Conservation (phyloP, 164 flowering plant genomes). For the Akebia trifoliata region DNA sequence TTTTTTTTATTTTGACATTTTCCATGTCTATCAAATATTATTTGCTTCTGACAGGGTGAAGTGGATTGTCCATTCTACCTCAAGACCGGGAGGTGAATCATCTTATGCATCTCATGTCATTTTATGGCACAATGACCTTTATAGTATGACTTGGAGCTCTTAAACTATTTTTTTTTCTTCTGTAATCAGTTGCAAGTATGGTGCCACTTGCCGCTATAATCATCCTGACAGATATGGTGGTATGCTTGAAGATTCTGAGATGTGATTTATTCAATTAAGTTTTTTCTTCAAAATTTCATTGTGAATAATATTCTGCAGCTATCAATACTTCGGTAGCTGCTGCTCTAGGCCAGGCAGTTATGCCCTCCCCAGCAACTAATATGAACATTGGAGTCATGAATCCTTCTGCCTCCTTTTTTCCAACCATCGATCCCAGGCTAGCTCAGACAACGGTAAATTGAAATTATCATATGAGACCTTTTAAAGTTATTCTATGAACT, state of each 20-base stretch:
- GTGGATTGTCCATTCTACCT: conserved; percentile 91
- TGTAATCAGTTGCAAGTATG: conserved; percentile 82
- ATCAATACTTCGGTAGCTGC: conserved; percentile 42
- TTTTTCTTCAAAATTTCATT: background rate
- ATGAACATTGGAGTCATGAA: conserved; percentile 47
- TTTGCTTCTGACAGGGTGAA: conserved; percentile 62
- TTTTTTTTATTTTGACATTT: background rate
- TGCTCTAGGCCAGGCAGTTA: conserved; percentile 36
- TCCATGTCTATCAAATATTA: background rate
- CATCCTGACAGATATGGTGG: conserved; percentile 77
- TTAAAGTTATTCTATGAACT: background rate
- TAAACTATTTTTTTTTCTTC: background rate
- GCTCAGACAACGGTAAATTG: conserved; percentile 45
- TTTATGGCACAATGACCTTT: background rate
- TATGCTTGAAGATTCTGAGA: background rate
- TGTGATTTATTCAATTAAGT: background rate
- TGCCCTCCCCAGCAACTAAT: conserved; percentile 43
- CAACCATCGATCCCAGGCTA: conserved; percentile 51
- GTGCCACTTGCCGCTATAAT: conserved; percentile 73
- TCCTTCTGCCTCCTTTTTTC: conserved; percentile 53
- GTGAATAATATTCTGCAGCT: conserved; percentile 29
- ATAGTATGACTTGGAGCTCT: background rate
- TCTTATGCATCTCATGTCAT: background rate
- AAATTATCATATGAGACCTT: background rate
- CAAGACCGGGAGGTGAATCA: conserved; percentile 85